Conservation (phyloP, 2,329 filamentous ascomycete genomes). For the Clonostachys chloroleuca region DNA sequence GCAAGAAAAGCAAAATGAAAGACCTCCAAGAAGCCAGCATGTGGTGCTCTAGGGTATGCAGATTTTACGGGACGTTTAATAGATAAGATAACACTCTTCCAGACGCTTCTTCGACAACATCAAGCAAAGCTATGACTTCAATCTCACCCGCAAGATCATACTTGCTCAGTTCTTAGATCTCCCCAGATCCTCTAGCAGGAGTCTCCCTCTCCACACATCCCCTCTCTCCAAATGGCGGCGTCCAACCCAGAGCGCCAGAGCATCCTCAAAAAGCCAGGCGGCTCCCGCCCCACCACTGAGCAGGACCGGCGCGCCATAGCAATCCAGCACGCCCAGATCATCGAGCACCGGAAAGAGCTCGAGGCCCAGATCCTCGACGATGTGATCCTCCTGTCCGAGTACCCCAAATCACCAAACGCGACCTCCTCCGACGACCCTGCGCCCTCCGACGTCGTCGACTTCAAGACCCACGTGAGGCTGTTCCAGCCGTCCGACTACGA, state of each 20-base stretch:
- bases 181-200: no score
- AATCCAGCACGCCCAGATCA: slow-evolving; percentile 74
- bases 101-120: no score
- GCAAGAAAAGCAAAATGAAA: no score
- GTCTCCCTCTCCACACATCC: no score
- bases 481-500: slow-evolving; percentile 92
- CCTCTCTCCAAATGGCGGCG: slow-evolving; percentile 10
- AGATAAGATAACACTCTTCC: no score
- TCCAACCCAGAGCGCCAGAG: slow-evolving; percentile 39
- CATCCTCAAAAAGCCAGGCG: slow-evolving; percentile 51
- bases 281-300: no score
- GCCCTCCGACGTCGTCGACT: slow-evolving; percentile 54
- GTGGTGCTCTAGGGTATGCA: no score
- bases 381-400: slow-evolving; percentile 67
- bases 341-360: slow-evolving; percentile 77
- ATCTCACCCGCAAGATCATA: no score
- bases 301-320: slow-evolving; percentile 55
- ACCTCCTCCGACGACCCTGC: slow-evolving; percentile 36
- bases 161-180: no score
- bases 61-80: no score
- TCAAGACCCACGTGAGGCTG: slow-evolving; percentile 61
- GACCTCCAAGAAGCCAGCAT: no score
- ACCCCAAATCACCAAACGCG: slow-evolving; percentile 28
- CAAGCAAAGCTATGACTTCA: no score
- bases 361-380: slow-evolving; percentile 69